Conservation (phyloP, 1,284 basidiomycete genomes). For the Ganoderma lucidum region DNA sequence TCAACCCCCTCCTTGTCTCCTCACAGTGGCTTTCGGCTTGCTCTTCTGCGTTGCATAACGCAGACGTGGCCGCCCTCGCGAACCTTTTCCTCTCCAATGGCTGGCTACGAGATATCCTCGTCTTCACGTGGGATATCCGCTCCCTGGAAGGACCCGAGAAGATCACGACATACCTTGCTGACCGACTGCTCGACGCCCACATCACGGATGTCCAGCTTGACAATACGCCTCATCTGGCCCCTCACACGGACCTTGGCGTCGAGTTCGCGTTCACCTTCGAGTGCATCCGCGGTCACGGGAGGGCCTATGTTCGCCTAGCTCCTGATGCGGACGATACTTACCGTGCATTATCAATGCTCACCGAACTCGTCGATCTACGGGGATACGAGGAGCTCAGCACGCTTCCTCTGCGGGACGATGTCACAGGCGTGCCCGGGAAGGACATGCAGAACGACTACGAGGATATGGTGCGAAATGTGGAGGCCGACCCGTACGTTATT, state of each 20-base stretch:
- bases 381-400: conserved; percentile 41
- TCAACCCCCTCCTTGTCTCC: conserved; percentile 38
- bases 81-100: conserved; percentile 52
- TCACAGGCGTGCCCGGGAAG: conserved; percentile 22
- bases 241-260: conserved; percentile 32
- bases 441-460: conserved; percentile 27
- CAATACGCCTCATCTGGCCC: conserved; percentile 37
- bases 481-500: conserved; percentile 25
- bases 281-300: conserved; percentile 46
- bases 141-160: conserved; percentile 54
- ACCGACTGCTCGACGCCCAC: conserved; percentile 37
- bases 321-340: conserved; percentile 19
- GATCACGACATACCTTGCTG: conserved; percentile 53
- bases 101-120: conserved; percentile 64
- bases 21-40: conserved; percentile 56
- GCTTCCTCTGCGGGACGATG: conserved; percentile 26
- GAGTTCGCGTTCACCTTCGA: conserved; percentile 50
- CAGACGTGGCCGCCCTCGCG: conserved; percentile 45
- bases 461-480: conserved; percentile 27
- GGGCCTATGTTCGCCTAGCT: conserved; percentile 48
- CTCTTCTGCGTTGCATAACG: conserved; percentile 42
- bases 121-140: conserved; percentile 69
- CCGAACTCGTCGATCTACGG: conserved; percentile 40
- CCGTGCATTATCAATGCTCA: conserved; percentile 39
- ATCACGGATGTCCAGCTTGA: conserved; percentile 44